Evolutionary conservation across 2,329 filamentous ascomycete genomes (phyloP), one percentile per base, ranked within the genome.

Genomic region (Apiospora rasikravindrae): DNA sequence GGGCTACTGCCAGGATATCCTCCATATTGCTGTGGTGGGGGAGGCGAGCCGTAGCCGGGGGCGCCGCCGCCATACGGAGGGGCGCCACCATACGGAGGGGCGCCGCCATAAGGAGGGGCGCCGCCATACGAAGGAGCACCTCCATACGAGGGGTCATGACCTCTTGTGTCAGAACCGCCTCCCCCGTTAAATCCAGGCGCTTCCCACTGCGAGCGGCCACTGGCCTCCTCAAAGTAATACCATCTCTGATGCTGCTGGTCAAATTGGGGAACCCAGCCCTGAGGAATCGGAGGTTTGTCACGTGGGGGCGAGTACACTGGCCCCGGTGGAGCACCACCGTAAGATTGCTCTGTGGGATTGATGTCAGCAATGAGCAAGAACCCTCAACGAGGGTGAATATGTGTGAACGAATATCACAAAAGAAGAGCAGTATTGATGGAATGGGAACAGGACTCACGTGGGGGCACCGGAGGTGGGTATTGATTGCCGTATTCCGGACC

Each of bases 231-330:
- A 71, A 90, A 85, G 77, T 91, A 93, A 82, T 89, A 93, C 83
- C 89, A 92, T 71, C 89, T 88, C 77, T 91, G 88, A 73, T 86
- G 83, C 72, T 84, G 85, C 72, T 88, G 86, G 75, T 93, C 91
- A 81, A 87, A 93, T 80, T 91, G 88, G 33, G 89, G 84, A 40
- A 84, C 82, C 91, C 91, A 93, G 75, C 91, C 91, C 69, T 84
- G 78, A 33, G 91, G 86, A 74, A 92, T 83, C 73, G 88, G 83
- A 33, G 90, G 87, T 76, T 82, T 83, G 69, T 79, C 79, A 4
- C 80, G 73, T 26, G 81, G 79, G 33, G 79, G 80, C 22, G 80
- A 79, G 72, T 83, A 81, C 44, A 79, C 78, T 51, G 80, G 79
- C 16, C 75, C 78, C 29, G 73, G 72, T 49, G 77, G 75, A 5